Evolutionary conservation across 202 grass and related monocot species (phyloP).

Genomic region (Thinopyrum obtusiflorum): DNA sequence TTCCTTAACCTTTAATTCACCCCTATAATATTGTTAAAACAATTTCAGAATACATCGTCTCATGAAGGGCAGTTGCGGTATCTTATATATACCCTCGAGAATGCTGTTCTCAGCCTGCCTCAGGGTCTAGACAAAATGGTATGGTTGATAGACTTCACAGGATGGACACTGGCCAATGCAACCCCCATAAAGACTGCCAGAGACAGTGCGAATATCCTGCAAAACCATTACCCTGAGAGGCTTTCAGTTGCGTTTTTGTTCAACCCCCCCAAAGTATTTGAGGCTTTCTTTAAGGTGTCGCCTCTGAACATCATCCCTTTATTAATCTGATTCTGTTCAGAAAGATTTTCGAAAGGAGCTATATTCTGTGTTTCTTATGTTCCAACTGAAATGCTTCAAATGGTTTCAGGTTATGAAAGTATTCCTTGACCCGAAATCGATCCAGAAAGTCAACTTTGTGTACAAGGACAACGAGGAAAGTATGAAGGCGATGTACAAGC

Average conservation of each 20-base stretch:
- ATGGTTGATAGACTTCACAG: conserved; percentile 95
- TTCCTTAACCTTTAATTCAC: neutral
- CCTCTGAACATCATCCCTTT: neutral
- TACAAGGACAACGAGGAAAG: conserved; percentile 72
- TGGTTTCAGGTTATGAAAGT: conserved; percentile 56
- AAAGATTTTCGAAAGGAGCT: neutral
- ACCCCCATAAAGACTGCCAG: conserved; percentile 82
- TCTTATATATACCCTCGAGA: conserved; percentile 88
- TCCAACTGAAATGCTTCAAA: neutral
- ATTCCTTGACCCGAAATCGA: conserved; percentile 73
- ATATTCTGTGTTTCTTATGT: neutral
- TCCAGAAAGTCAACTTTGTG: conserved; percentile 68
- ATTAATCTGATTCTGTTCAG: neutral
- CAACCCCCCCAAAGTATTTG: conserved; percentile 87
- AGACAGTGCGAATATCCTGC: conserved; percentile 64
- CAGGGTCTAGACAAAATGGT: conserved; percentile 87
- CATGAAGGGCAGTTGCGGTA: conserved; percentile 59
- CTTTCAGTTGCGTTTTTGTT: conserved; percentile 63
- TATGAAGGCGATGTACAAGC: conserved; percentile 56
- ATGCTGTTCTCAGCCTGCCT: conserved; percentile 63
- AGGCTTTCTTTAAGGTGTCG: conserved; percentile 85
- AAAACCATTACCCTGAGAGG: conserved; percentile 94
- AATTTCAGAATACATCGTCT: conserved; percentile 72
- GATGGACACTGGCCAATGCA: conserved; percentile 82
- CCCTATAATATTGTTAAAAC: neutral